Evolutionary conservation across 345 rosid genomes (phyloP).

Genomic region (Pugionium dolabratum): DNA sequence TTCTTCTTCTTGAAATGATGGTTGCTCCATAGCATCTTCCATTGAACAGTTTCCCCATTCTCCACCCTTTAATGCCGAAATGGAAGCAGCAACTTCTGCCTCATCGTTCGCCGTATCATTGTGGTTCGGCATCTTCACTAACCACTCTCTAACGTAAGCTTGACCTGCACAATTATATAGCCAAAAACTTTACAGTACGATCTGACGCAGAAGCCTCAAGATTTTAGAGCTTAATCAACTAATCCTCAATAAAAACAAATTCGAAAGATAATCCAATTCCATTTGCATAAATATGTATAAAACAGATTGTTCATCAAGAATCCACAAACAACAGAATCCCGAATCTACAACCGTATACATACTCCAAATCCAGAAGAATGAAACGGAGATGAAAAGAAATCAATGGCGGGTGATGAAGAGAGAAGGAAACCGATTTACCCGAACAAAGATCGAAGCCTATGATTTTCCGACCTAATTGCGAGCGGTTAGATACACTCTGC

Average conservation of each 20-base stretch:
- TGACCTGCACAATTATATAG: too few species aligned
- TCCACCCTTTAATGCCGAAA: slow-evolving; percentile 40
- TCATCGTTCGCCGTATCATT: slow-evolving; percentile 48
- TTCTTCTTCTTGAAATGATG: slow-evolving; percentile 56
- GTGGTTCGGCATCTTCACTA: slow-evolving; percentile 52
- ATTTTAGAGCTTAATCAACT: slow-evolving; percentile 3
- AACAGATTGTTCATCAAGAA: neutral
- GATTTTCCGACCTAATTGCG: slow-evolving; percentile 22
- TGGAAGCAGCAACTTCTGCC: slow-evolving; percentile 41
- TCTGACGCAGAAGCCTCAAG: neutral
- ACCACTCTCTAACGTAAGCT: neutral
- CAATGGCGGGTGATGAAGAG: slow-evolving; percentile 11
- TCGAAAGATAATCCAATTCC: neutral
- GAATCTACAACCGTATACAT: neutral
- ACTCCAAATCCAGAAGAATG: neutral
- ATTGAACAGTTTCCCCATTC: slow-evolving; percentile 52
- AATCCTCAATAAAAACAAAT: slow-evolving; percentile 8
- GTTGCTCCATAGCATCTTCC: slow-evolving; percentile 60
- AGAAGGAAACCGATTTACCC: slow-evolving; percentile 18
- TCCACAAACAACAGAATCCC: slow-evolving; percentile 7
- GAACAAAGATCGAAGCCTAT: slow-evolving; percentile 18
- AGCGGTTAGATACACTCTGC: slow-evolving; percentile 20
- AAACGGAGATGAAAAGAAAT: slow-evolving; percentile 1
- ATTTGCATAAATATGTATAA: too few species aligned
- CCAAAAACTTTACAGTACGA: neutral